These are phyloP conservation scores for Chytriomyces confervae DNA, from an alignment of 192 early-diverging fungal genomes.

Conservation along the genomic window DNA sequence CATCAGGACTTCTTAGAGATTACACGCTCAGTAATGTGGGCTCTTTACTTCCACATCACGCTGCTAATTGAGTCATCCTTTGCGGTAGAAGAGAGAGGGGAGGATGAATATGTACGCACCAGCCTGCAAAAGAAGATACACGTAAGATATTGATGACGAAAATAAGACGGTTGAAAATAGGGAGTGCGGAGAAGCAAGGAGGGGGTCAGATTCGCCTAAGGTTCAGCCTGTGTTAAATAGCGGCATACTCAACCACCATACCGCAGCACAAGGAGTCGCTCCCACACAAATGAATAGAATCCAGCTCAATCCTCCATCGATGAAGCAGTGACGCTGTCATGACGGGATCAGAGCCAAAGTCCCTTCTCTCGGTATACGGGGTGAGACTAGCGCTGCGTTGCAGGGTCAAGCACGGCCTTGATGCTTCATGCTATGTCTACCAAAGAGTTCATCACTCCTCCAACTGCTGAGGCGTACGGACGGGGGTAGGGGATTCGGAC, in stretches of 20 bases:
- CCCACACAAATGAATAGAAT: no score
- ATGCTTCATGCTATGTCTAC: not conserved
- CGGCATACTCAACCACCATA: no score
- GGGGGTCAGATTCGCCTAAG: not conserved
- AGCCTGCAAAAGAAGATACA: not conserved
- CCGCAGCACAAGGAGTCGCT: no score
- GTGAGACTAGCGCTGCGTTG: not conserved
- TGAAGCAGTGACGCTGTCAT: no score
- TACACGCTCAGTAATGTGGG: not conserved
- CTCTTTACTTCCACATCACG: slow-evolving; percentile 9
- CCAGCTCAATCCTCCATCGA: no score
- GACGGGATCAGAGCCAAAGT: no score
- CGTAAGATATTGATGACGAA: not conserved
- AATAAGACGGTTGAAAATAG: not conserved
- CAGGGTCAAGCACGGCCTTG: not conserved
- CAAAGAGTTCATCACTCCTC: not conserved
- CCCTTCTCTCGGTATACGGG: not conserved
- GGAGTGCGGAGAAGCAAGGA: not conserved
- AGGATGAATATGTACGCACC: not conserved
- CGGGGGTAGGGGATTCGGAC: not conserved
- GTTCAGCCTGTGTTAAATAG: not conserved
- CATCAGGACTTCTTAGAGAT: slow-evolving; percentile 6
- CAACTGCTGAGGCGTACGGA: not conserved
- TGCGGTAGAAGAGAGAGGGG: not conserved
- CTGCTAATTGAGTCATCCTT: slow-evolving; percentile 1